Evolutionary conservation across 164 flowering plant genomes (phyloP), one percentile per base, ranked within the genome.

Genomic region (Sedum album): DNA sequence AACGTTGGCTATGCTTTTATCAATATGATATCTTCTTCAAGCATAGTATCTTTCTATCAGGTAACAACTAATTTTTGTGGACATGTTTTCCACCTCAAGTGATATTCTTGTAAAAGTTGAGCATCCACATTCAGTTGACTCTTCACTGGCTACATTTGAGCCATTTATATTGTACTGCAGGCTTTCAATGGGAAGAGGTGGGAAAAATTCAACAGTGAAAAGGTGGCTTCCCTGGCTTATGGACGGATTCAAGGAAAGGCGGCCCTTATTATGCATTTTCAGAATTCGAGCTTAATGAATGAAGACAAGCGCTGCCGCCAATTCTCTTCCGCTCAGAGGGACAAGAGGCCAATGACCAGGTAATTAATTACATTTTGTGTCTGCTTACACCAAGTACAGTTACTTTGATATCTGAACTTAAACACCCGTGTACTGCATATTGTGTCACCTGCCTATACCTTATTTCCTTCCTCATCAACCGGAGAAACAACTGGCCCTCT

Each of bases 161-260:
- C 33, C 30, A 28, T 41, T 23, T 39, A 69, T 21, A n/a, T 70
- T 75, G 25, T n/a, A n/a, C n/a, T 78, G 75, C 81, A 94, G 99
- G 95, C 89, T 55, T 90, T 94, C 74, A 82, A 91, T 73, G 97
- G 97, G 57, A 94, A 86, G 79, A 91, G 81, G 73, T 94, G 99
- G 99, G 99, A 94, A 76, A 94, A 94, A 77, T 94, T 94, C 70
- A 94, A 94, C 48, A 94, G 99, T 69, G 99, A 94, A 75, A 94
- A 94, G 71, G 97, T 94, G 70, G 97, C 99, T 68, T 90, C 93
- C 38, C 63, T 94, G 78, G 99, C 99, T 39, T 94, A 90, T 80
- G 99, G 97, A 42, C 82, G 97, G 53, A 91, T 94, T 64, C 99
- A 94, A 77, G 99, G 99, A 31, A 88, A 89, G 78, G 73, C 83